phyloP scores from a whole-genome alignment of 116 monocot genomes.

The Thalassia testudinum region DNA sequence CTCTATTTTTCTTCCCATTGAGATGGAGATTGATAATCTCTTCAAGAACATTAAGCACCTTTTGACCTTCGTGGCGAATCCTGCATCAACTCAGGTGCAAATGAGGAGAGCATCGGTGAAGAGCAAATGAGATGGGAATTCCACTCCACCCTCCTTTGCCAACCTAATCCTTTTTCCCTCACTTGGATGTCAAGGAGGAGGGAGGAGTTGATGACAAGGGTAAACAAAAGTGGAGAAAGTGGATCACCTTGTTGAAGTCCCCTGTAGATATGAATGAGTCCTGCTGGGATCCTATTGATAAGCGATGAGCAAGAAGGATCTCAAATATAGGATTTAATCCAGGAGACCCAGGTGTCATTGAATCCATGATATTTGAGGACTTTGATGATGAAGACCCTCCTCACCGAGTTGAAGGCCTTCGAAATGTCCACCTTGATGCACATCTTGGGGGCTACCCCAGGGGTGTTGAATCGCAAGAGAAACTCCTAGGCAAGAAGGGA shows the following conservation, averaged over 20 bases:
- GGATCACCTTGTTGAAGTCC: background rate
- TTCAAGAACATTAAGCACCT: too few species aligned
- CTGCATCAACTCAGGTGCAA: too few species aligned
- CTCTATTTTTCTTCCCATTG: too few species aligned
- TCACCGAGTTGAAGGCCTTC: background rate
- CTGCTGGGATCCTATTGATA: background rate
- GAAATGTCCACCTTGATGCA: background rate
- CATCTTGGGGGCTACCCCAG: background rate
- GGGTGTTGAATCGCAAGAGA: background rate
- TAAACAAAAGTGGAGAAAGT: background rate
- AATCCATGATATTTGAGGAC: background rate
- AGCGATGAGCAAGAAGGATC: background rate
- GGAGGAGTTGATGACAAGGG: background rate
- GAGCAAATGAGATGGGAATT: too few species aligned
- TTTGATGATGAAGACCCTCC: background rate
- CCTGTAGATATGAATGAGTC: background rate
- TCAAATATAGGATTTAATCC: background rate
- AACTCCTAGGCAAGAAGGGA: background rate
- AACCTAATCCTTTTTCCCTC: too few species aligned
- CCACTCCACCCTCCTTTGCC: too few species aligned
- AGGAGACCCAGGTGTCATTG: background rate
- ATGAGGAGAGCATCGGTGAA: too few species aligned
- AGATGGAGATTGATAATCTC: too few species aligned
- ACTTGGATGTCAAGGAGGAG: too few species aligned
- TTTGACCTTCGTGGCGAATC: too few species aligned